Evolutionary conservation across 495 filamentous ascomycete species (phyloP), one percentile per base, ranked within the genome.

Genomic region (Hyaloscypha hepaticicola): DNA sequence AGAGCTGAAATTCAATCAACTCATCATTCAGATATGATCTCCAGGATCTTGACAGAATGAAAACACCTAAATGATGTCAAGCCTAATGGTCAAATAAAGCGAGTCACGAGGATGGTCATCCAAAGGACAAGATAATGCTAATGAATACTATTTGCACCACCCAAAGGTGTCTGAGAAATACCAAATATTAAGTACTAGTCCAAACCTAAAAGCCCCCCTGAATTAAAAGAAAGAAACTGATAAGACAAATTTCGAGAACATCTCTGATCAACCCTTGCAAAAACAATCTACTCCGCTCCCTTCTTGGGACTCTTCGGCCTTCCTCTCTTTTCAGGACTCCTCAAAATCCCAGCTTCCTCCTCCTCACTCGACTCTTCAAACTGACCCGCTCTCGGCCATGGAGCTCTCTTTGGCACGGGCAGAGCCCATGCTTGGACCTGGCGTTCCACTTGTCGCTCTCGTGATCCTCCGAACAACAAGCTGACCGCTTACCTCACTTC

Each of bases 371-470:
- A 25, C 55, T 57, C 55, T 16, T 57, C 26, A 16, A 57, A 14
- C 27, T 57, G 19, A 6, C 0, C 55, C 8, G 9, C 19, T 57
- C 22, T 57, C 25, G 26, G 50, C 22, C 22, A 8, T 53, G 8
- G 26, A 57, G n/a, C 55, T n/a, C 26, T n/a, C 11, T 26, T 57
- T 7, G 25, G n/a, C n/a, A 53, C 50, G 7, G 22, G 5, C 22
- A 21, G 7, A 5, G 50, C 19, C n/a, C 11, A 24, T 31, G 19
- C 26, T 57, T 26, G 55, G 55, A 6, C 22, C 55, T 7, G 55
- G 55, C 27, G 55, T 57, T 6, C 55, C 55, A 34, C 55, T 57
- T 26, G 55, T 31, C 8, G 55, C 25, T 34, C 55, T 57, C 25
- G 55, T 57, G 19, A 12, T 7, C n/a, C 55, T 7, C n/a, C 55